Evolutionary conservation across 306 rosid genomes (phyloP), one percentile per base, ranked within the genome.

Genomic region (Cucurbita maxima): DNA sequence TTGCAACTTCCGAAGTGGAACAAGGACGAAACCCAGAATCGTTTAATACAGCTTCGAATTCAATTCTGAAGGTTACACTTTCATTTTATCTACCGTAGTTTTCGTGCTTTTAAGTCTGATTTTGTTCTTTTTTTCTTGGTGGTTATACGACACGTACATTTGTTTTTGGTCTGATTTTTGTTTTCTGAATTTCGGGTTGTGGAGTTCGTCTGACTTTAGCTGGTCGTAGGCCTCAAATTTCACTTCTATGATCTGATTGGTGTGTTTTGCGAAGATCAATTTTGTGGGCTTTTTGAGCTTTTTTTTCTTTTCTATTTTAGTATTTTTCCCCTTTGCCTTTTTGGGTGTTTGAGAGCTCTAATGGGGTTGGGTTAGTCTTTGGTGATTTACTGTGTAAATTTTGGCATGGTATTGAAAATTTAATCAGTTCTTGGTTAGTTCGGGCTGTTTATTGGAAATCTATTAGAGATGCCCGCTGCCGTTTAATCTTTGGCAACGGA

Each of bases 31-130:
- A 55, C 71, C 60, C 38, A 72, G 22, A 75, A 73, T 71, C 74
- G 88, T 84, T 52, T 73, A 41, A 74, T 63, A 81, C 79, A 82
- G 48, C 83, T 82, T 72, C 86, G 76, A 84, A 88, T 89, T 77
- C 71, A 37, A 77, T 56, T 40, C 63, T 37, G 81, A 84, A 90
- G 96, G 82, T 79, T 22, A 82, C 50, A 78, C 76, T 77, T 78
- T 79, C 67, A 60, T 52, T 54, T 53, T 41, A 7, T 64, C 74
- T 12, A 9, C 5, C 41, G 57, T 30, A 45, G 22, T 69, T 69
- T 50, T 15, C 8, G 12, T 69, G 74, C 56, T 19, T 8, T 47
- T 9, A 25, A 47, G 22, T 69, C 73, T 69, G 74, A 69, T 69
- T 69, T 50, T 47, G 3, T 63, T 44, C 10, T 38, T 63, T 10